Evolutionary conservation across 495 filamentous ascomycete genomes (phyloP).

Genomic region (Thozetella sp.): DNA sequence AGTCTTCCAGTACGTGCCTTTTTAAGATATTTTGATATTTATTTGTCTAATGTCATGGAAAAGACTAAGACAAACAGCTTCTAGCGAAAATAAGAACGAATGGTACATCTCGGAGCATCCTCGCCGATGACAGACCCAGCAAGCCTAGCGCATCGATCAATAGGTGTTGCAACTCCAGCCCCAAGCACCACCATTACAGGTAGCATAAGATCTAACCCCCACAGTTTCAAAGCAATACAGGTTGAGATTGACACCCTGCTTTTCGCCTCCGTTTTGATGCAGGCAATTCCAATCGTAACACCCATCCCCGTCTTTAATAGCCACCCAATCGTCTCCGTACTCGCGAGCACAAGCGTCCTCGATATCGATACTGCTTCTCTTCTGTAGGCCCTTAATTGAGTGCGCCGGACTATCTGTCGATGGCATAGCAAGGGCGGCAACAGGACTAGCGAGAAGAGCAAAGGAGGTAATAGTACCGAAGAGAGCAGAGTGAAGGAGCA

Average conservation of each 20-base stretch:
- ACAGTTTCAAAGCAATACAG: not conserved
- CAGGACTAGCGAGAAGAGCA: slow-evolving; percentile 1
- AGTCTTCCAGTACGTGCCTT: not conserved
- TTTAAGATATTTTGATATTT: not conserved
- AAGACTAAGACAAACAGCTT: not conserved
- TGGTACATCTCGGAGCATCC: not conserved
- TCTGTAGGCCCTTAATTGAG: not conserved
- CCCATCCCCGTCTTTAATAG: not conserved
- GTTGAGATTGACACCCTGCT: not conserved
- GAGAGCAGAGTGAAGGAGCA: not conserved
- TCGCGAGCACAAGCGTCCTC: not conserved
- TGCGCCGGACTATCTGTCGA: not conserved
- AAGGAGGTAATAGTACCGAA: not conserved
- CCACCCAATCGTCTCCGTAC: not conserved
- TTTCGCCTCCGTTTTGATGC: not conserved
- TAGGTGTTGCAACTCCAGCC: not conserved
- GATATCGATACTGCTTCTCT: not conserved
- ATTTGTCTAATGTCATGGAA: not conserved
- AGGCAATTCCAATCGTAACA: not conserved
- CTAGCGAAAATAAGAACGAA: not conserved
- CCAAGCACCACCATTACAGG: not conserved
- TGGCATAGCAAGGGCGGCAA: not conserved
- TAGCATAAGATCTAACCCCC: not conserved
- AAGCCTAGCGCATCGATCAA: not conserved
- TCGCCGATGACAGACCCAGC: not conserved